Evolutionary conservation across 768 basidiomycete species (phyloP), one percentile per base, ranked within the genome.

Genomic region (Cystobasidium ongulense): DNA sequence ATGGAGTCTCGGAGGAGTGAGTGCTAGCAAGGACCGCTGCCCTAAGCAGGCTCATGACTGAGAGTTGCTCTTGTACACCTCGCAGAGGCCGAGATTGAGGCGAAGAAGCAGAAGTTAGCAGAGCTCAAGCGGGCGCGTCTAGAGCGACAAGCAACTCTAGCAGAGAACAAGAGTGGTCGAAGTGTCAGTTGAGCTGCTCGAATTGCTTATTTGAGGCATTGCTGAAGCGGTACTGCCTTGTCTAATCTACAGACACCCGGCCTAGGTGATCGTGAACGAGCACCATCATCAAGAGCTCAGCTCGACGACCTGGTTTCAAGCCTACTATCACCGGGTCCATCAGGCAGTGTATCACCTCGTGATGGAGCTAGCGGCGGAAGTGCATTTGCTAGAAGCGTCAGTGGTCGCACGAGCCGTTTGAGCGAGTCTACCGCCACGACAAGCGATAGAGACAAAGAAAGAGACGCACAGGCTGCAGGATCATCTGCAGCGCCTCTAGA

Each of bases 391-490:
- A 36, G n/a, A 29, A 82, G 82, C 18, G 76, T 81, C 1, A 88
- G 88, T 41, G 89, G 89, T 23, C 83, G 89, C 57, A 84, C 83
- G 36, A 90, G 90, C 78, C 84, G 89, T 75, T 87, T 87, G 76
- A 89, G 90, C 79, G 89, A 90, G 39, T 36, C 53, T 35, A 71
- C 63, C 23, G 41, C 63, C 33, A 64, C 68, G 29, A 71, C 68
- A 3, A 71, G 68, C 53, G 68, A 71, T n/a, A 71, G 68, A 39
- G 68, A 71, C 39, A 35, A 31, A 36, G 68, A 54, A 8, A 27
- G 53, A 18, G 53, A 54, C 4, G n/a, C 33, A 11, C 68, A 59
- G 13, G 65, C 65, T 29, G 57, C 11, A 27, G 57, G 33, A 29
- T 27, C 29, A 13, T 27, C 25, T 59, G 29, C 57, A 15, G 29